Base-by-base conservation (phyloP, 208 protist species). In the Leishmania arabica region DNA sequence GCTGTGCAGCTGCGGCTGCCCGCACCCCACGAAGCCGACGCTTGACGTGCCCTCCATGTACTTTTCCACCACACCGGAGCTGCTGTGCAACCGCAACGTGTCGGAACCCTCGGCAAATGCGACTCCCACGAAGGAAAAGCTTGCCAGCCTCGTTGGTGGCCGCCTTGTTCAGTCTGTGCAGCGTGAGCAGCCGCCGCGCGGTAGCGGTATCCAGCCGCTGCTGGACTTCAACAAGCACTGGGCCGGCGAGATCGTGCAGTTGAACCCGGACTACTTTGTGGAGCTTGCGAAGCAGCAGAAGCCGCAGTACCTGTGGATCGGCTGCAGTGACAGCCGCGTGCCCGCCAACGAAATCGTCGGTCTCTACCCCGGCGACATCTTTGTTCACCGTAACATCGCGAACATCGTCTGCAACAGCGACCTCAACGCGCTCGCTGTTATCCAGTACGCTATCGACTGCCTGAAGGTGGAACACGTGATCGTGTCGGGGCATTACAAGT, bases 321-420 rank as follows among this genome's bases (percentile, higher is more conserved):
- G 97, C 69, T 99, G 98, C 83, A 92, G 89, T 34, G 98, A 99
- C 87, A 92, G 84, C 69, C 89, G 91, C 42, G 93, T 97, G 62
- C 92, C 92, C 19, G 94, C 97, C 0, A 96, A 97, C 82, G 88
- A 95, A 73, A 85, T 99, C 17, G 95, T 97, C 9, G 94, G 93
- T n/a, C 90, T 98, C 34, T 91, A 95, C 71, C 92, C 93, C 9
- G 98, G 97, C 60, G 91, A 98, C 76, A 83, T 99, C 42, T 99
- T 99, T 88, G 96, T 99, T 45, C 96, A 99, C 82, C 90, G 98
- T 51, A 99, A 99, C 87, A 95, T 99, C 51, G 98, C 95, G 34
- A 99, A 99, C 80, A 93, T 99, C 31, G 91, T 98, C 19, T 90
- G 86, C 76, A 93, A 97, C 83, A 95, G 91, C 31, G 97, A 99